Evolutionary conservation across 2,329 filamentous ascomycete genomes (phyloP).

Genomic region (Arthrocladium fulminans): DNA sequence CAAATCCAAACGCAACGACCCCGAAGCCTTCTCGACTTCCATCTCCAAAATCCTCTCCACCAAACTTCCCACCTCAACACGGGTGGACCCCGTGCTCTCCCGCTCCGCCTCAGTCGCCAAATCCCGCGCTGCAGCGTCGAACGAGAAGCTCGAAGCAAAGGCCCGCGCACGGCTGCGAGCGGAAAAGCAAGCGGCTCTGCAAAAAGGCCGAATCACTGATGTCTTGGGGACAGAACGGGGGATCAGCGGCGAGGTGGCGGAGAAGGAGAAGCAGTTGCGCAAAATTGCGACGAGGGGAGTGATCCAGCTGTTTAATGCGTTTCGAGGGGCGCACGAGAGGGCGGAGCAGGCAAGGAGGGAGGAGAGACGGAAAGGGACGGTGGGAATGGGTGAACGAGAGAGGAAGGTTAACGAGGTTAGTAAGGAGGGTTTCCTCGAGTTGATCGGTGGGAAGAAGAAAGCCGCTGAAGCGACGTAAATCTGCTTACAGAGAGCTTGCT

Average conservation of each 20-base stretch:
- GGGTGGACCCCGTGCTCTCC: conserved; percentile 82
- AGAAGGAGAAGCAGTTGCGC: conserved; percentile 68
- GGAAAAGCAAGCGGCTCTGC: conserved; percentile 67
- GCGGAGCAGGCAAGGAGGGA: conserved; percentile 63
- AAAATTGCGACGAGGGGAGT: conserved; percentile 91
- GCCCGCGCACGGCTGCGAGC: conserved; percentile 69
- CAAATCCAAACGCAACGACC: conserved; percentile 73
- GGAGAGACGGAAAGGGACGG: conserved; percentile 60
- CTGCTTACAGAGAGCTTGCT: too few species aligned
- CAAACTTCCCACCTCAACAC: conserved; percentile 73
- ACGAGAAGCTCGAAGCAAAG: conserved; percentile 71
- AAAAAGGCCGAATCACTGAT: conserved; percentile 83
- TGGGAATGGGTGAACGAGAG: conserved; percentile 71
- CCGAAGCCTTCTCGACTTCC: conserved; percentile 79
- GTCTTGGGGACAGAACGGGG: conserved; percentile 58
- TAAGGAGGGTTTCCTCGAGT: conserved; percentile 88
- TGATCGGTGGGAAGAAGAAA: conserved; percentile 57
- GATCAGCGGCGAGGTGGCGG: conserved; percentile 47
- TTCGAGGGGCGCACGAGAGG: conserved; percentile 83
- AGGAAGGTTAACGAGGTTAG: conserved; percentile 93
- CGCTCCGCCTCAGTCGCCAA: conserved; percentile 68
- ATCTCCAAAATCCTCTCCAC: conserved; percentile 87
- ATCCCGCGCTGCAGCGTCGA: conserved; percentile 61
- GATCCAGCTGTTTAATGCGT: conserved; percentile 91
- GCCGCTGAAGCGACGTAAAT: not conserved